Base-by-base conservation (phyloP, 2,329 filamentous ascomycete species). In the Exophiala spinifera region DNA sequence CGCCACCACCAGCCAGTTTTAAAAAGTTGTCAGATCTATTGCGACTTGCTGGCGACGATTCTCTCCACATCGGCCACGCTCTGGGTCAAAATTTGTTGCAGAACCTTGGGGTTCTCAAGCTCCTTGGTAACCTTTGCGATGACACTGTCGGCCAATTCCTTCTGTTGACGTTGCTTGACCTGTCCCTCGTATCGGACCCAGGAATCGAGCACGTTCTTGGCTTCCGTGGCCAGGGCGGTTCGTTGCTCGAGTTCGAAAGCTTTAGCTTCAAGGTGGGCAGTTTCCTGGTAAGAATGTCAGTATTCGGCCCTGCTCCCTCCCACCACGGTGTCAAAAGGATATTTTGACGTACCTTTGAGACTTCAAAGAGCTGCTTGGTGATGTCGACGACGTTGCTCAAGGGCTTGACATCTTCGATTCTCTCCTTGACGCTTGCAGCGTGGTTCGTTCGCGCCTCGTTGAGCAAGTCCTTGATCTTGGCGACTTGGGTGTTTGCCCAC, bases 111-210 rank as follows among this genome's bases (percentile, higher is more conserved):
- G 83, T 88, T 96, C 83, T 96, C 89, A 56, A 99, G 85, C 83
- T 97, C 92, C 85, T 97, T 97, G 77, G 89, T 87, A 72, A 97
- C 94, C 85, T 96, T 99, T 81, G 88, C 85, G 70, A 99, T 97
- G 76, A 99, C 81, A 74, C 79, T 84, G 72, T 95, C 86, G 63
- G 94, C 90, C 64, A 99, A 85, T 83, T 99, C 94, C 77, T 83
- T 87, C 84, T 99, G 94, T 82, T 99, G 91, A 74, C 94, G 88
- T 81, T 92, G 88, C 88, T 97, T 99, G 71, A 99, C 91, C 82
- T 97, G 94, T 68, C 88, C 80, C 81, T 99, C 94, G 77, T 99
- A 99, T 73, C 94, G 88, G 63, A 97, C 91, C 95, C 94, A 99
- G 55, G 91, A 96, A 75, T 99, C 94, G 63, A 99, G 86, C 56